Evolutionary conservation across 1,139 yeast genomes (phyloP).

Genomic region (Diutina mesorugosa): DNA sequence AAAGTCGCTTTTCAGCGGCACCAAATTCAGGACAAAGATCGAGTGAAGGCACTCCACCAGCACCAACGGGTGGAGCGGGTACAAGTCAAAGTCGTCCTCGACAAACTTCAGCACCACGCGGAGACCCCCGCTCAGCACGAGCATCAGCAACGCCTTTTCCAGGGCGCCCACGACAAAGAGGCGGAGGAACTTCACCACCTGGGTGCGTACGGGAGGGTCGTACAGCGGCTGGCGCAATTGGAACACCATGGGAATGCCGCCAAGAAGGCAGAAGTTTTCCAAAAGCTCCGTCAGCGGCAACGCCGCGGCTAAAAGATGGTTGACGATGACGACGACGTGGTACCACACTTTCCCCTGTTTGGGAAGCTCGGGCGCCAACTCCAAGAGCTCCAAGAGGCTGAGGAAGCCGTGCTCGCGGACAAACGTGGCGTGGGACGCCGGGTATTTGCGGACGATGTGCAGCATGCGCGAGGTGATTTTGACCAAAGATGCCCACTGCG

Average conservation of each 20-base stretch:
- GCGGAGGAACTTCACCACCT: conserved; percentile 32
- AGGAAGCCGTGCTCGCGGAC: conserved; percentile 38
- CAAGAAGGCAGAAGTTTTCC: conserved; percentile 41
- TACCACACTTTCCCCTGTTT: conserved; percentile 24
- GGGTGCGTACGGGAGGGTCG: conserved; percentile 23
- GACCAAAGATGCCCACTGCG: conserved; percentile 15
- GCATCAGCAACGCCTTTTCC: conserved; percentile 28
- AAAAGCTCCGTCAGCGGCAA: conserved; percentile 8
- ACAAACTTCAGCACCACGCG: conserved; percentile 36
- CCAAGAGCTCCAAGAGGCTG: conserved; percentile 35
- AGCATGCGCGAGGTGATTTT: conserved; percentile 29
- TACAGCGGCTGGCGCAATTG: conserved; percentile 26
- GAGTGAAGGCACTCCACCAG: conserved; percentile 35
- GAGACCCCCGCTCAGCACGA: conserved; percentile 46
- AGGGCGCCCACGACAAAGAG: conserved; percentile 21
- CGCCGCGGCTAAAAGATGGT: conserved; percentile 23
- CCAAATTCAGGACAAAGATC: conserved; percentile 28
- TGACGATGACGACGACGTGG: conserved; percentile 28
- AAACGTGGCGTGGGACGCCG: conserved; percentile 27
- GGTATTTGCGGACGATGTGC: conserved; percentile 28
- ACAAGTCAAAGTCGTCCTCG: conserved; percentile 38
- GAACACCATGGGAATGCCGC: conserved; percentile 43
- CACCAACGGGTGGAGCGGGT: conserved; percentile 32
- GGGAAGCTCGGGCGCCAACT: conserved; percentile 21
- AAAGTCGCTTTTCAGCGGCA: conserved; percentile 37